Evolutionary conservation across 2,329 filamentous ascomycete genomes (phyloP).

Genomic region (Tolypocladium guangdongense): DNA sequence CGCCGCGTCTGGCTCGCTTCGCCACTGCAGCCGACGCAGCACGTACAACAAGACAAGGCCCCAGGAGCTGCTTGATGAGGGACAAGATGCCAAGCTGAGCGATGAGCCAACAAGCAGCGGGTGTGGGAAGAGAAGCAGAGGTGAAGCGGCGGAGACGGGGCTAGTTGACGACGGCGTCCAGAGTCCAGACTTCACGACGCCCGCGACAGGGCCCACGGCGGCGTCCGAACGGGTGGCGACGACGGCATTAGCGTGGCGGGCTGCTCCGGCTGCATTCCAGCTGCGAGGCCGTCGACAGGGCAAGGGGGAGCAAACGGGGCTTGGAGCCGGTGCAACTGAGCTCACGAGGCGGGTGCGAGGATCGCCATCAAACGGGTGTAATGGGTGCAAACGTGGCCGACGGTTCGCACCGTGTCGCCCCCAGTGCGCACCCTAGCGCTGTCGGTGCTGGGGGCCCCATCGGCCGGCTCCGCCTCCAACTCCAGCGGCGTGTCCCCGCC

Average conservation of each 20-base stretch:
- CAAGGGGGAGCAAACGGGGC: neutral
- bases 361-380: neutral
- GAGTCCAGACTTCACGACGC: neutral
- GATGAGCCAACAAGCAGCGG: neutral
- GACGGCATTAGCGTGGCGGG: neutral
- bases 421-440: neutral
- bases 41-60: neutral
- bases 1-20: neutral
- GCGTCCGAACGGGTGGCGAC: slow-evolving; percentile 2
- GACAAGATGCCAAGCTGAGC: neutral
- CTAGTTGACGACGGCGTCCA: no score
- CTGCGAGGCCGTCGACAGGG: neutral
- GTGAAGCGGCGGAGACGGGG: neutral
- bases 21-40: neutral
- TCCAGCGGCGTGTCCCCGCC: slow-evolving; percentile 11
- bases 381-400: neutral
- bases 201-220: slow-evolving; percentile 1
- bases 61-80: neutral
- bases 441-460: neutral
- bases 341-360: neutral
- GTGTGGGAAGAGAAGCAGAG: neutral
- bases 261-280: no score
- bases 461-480: slow-evolving; percentile 21
- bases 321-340: neutral
- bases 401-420: neutral